phyloP scores from a whole-genome alignment of 306 rosid species.

The Canavalia ensiformis region DNA sequence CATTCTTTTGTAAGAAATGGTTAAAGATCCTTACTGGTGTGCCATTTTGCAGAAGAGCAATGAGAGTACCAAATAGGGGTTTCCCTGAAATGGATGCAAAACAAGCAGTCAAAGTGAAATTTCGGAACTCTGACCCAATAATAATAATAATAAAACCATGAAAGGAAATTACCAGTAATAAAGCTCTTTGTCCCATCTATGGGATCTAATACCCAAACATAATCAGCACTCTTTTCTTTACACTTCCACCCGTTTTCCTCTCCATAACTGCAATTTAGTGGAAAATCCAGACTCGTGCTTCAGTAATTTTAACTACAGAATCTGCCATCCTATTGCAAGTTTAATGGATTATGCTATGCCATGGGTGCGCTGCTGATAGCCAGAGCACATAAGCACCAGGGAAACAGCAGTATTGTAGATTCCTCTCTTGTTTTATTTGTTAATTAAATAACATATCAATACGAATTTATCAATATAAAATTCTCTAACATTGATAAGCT shows the following conservation, averaged over 20 bases:
- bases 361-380: background rate
- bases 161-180: slow-evolving; percentile 74
- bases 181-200: slow-evolving; percentile 97
- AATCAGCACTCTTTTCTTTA: slow-evolving; percentile 72
- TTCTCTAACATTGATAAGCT: background rate
- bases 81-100: slow-evolving; percentile 70
- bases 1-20: slow-evolving; percentile 30
- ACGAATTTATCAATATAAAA: background rate
- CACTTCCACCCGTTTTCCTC: slow-evolving; percentile 98
- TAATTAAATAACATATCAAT: background rate
- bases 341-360: slow-evolving; percentile 5
- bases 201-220: slow-evolving; percentile 97
- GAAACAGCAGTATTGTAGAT: background rate
- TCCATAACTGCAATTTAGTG: slow-evolving; percentile 73
- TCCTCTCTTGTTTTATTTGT: background rate
- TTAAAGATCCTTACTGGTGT: slow-evolving; percentile 71
- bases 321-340: slow-evolving; percentile 1
- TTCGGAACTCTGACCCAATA: background rate
- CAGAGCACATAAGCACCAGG: background rate
- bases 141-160: background rate
- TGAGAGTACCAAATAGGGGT: slow-evolving; percentile 93
- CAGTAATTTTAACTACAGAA: slow-evolving; percentile 22
- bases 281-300: slow-evolving; percentile 3
- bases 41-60: slow-evolving; percentile 79
- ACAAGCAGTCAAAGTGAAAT: slow-evolving; percentile 21